Base-by-base conservation (phyloP, 495 filamentous ascomycete genomes). In the Oidiodendron maius region DNA sequence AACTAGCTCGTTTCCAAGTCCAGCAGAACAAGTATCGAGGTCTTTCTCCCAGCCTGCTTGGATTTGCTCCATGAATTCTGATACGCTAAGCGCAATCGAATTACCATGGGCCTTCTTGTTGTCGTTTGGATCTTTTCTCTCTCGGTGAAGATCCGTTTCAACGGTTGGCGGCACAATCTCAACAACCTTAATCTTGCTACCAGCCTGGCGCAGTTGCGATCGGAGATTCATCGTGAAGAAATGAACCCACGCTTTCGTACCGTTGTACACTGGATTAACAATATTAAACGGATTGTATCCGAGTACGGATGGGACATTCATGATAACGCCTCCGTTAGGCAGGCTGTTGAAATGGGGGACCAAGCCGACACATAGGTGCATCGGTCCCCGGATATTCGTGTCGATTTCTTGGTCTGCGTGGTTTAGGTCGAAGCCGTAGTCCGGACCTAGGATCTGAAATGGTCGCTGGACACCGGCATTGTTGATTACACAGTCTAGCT, bases 31-130 rank as follows among this genome's bases (percentile, higher is more conserved):
- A 8, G 62, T 64, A 44, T 71, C 71, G 34, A 25, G 38, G 16
- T 69, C 57, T 3, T 63, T 67, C 4, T 51, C 50, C 64, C 66
- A 67, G 13, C 58, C 52, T 60, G 55, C 54, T 6, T 51, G 43
- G 0, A 71, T 57, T 18, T 64, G 52, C 35, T 67, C 64, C 65
- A 74, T 68, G 49, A 75, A 74, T 57, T 73, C 71, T 25, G 69
- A 64, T 21, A 74, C 51, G 6, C 46, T 61, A 51, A 77, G 45
- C 13, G 62, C 59, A 18, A 40, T 51, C 28, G 57, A 47, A 56
- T 74, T 74, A 38, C 69, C 71, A 15, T 65, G 51, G n/a, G n/a
- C n/a, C 62, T 74, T 75, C 54, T 72, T 74, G 52, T 74, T 75
- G 55, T 74, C 69, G 55, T 74, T 62, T 12, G 73, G 72, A 59